Percentiles rank a stretch among this genome's conserved stretches.
phyloP scores from a whole-genome alignment of 1,139 yeast genomes.

The Lizanozyma gosingica region DNA sequence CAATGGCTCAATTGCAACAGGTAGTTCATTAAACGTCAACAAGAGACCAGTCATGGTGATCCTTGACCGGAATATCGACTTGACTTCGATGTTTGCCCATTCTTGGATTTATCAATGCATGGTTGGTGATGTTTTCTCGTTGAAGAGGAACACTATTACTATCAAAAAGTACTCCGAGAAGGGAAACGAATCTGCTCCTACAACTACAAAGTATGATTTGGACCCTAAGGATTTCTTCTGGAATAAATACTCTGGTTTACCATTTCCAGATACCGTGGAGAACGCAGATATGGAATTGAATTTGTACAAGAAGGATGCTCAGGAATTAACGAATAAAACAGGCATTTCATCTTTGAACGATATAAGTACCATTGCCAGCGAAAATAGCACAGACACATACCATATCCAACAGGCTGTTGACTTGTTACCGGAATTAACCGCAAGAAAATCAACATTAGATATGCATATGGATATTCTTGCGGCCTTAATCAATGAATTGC shows the following conservation, averaged over 20 bases:
- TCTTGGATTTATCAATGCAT: slow-evolving; percentile 97
- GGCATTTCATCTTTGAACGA: slow-evolving; percentile 66
- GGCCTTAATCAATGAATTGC: slow-evolving; percentile 71
- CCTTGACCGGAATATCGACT: slow-evolving; percentile 81
- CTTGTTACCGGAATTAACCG: slow-evolving; percentile 85
- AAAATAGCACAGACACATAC: slow-evolving; percentile 54
- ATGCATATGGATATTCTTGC: slow-evolving; percentile 97
- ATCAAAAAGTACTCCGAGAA: slow-evolving; percentile 37
- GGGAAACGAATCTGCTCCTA: slow-evolving; percentile 21
- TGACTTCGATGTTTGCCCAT: slow-evolving; percentile 90
- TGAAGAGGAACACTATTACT: slow-evolving; percentile 72
- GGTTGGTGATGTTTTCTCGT: slow-evolving; percentile 83
- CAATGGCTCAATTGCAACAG: slow-evolving; percentile 10
- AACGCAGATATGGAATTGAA: slow-evolving; percentile 81
- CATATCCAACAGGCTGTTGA: slow-evolving; percentile 85
- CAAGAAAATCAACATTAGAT: slow-evolving; percentile 80
- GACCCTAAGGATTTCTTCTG: slow-evolving; percentile 94
- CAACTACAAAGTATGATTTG: slow-evolving; percentile 61
- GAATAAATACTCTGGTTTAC: slow-evolving; percentile 73
- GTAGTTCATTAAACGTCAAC: slow-evolving; percentile 15
- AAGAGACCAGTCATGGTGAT: slow-evolving; percentile 67
- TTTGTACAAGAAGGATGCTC: slow-evolving; percentile 78
- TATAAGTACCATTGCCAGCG: slow-evolving; percentile 42
- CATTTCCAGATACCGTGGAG: slow-evolving; percentile 97
- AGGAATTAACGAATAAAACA: slow-evolving; percentile 70